Base-by-base conservation (phyloP, 805 yeast genomes). In the Kregervanrija pseudodelftensis region DNA sequence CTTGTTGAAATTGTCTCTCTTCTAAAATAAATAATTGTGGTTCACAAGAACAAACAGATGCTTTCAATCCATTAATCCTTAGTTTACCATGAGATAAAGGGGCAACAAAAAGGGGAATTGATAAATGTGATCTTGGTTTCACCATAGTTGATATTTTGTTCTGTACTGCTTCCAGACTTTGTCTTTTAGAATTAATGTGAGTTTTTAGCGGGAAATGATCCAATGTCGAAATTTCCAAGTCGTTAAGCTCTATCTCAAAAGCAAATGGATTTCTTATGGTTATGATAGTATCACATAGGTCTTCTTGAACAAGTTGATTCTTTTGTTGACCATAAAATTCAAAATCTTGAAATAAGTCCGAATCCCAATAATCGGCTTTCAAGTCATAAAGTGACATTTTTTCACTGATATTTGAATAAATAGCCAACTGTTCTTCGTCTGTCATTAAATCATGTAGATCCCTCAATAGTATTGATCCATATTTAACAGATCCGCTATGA, bases 251-350 rank as follows among this genome's bases (percentile, higher is more conserved):
- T 11, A 90, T 65, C 36, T 82, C 87, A 60, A 86, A 87, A 5
- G 76, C 75, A 64, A 79, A 87, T 8, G 96, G 95, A 58, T 91
- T 91, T 56, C 84, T 89, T 8, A 90, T 55, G 3, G 69, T 65
- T 2, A 86, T 65, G 5, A 67, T 58, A 13, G 85, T 66, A 45
- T 79, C 83, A 11, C 77, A 74, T 4, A 74, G 67, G 43, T 88
- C 95, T 32, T 80, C 85, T 50, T 76, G 76, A 13, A 80, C 80
- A 7, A 79, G 51, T 13, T 49, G 42, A 4, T 49, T 54, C 8
- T 50, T 48, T 4, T 46, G 39, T 11, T 41, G 22, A 1, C 46
- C 48, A 15, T 34, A 32, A 3, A 54, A 42, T 8, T 51, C 61
- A 16, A 61, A 47, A 37, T 52, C 47, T 14, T 49, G 44, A 5